Percentiles rank a stretch among this genome's conserved stretches.
Conservation (phyloP, 2,329 filamentous ascomycete genomes). For the Diaporthe aspalathi region DNA sequence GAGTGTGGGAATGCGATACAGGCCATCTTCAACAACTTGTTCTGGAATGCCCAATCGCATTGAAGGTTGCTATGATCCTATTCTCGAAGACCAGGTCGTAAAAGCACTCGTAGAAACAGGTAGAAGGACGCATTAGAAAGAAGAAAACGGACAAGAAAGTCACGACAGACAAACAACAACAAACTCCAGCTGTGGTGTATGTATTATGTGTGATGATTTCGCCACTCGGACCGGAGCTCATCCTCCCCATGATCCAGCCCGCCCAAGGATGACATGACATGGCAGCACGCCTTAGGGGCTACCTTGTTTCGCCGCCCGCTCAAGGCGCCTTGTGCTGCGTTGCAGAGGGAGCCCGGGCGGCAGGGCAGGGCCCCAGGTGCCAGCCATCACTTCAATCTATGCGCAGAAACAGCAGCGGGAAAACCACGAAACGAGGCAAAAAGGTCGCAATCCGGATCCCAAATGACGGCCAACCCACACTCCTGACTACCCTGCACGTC, state of each 20-base stretch:
- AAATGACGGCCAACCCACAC: slow-evolving; percentile 23
- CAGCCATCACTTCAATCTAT: slow-evolving; percentile 39
- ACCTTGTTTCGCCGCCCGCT: slow-evolving; percentile 33
- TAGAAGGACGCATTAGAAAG: slow-evolving; percentile 26
- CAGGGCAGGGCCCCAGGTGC: slow-evolving; percentile 30
- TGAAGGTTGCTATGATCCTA: slow-evolving; percentile 35
- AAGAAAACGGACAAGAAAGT: slow-evolving; percentile 5
- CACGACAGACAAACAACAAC: slow-evolving; percentile 31
- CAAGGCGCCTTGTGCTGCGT: slow-evolving; percentile 34
- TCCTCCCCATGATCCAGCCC: slow-evolving; percentile 26
- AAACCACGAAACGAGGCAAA: slow-evolving; percentile 32
- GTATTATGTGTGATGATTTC: slow-evolving; percentile 39
- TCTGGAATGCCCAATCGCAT: slow-evolving; percentile 23
- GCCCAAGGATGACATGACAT: slow-evolving; percentile 26
- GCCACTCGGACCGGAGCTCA: slow-evolving; percentile 25
- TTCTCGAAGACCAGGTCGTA: slow-evolving; percentile 25
- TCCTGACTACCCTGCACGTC: slow-evolving; percentile 36
- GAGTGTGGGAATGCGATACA: not conserved
- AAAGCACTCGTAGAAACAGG: slow-evolving; percentile 30
- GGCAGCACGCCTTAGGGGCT: slow-evolving; percentile 33
- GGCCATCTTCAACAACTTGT: not conserved
- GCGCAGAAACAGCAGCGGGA: slow-evolving; percentile 35
- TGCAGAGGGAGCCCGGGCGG: slow-evolving; percentile 20
- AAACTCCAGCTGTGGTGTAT: slow-evolving; percentile 38
- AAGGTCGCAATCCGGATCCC: slow-evolving; percentile 33